These are phyloP conservation scores for Candida insectorum DNA, from an alignment of 805 yeast genomes.

Conservation along the genomic window DNA sequence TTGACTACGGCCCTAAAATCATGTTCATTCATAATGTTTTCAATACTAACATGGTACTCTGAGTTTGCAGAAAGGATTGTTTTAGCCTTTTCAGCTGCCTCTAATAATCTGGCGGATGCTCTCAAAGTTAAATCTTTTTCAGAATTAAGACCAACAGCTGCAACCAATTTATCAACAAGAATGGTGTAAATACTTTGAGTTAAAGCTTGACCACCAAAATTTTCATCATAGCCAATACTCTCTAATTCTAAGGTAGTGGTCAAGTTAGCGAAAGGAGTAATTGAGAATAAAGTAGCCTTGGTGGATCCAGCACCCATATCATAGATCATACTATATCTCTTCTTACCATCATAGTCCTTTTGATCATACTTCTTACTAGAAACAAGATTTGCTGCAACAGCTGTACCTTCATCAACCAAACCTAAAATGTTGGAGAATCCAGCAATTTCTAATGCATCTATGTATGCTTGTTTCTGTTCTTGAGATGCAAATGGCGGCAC, in stretches of 20 bases:
- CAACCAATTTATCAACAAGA: conserved; percentile 57
- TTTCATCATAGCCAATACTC: conserved; percentile 66
- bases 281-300: conserved; percentile 77
- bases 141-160: conserved; percentile 30
- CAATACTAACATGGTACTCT: conserved; percentile 76
- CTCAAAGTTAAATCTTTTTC: conserved; percentile 49
- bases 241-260: conserved; percentile 55
- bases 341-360: conserved; percentile 31
- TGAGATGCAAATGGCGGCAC: conserved; percentile 71
- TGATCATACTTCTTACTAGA: conserved; percentile 43
- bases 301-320: conserved; percentile 95
- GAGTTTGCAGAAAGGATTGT: conserved; percentile 80
- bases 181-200: conserved; percentile 64
- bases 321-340: conserved; percentile 66
- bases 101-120: conserved; percentile 65
- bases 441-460: conserved; percentile 70
- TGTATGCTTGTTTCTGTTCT: conserved; percentile 64
- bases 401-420: conserved; percentile 86
- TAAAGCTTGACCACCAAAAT: conserved; percentile 72
- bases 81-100: conserved; percentile 87
- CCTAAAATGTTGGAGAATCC: conserved; percentile 57
- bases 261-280: conserved; percentile 43
- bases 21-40: conserved; percentile 65
- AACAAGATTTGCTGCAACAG: conserved; percentile 82
- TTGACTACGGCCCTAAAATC: conserved; percentile 70